Conservation (phyloP, 2,329 filamentous ascomycete species). For the Lomentospora prolificans region DNA sequence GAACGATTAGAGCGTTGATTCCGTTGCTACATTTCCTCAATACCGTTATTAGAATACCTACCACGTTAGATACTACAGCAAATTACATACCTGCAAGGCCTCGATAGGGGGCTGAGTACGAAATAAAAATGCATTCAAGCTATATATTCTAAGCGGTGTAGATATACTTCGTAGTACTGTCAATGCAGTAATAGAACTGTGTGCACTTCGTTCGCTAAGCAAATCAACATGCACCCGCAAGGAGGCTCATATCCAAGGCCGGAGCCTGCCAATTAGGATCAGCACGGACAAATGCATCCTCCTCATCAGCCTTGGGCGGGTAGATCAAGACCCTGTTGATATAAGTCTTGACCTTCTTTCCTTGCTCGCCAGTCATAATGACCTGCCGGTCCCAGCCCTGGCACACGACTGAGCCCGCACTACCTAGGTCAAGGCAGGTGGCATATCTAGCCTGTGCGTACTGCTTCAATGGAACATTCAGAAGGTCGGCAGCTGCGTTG, state of each 20-base stretch:
- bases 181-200: no score
- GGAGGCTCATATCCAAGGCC: neutral
- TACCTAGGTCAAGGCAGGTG: conserved; percentile 26
- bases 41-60: no score
- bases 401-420: conserved; percentile 19
- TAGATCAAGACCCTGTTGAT: conserved; percentile 26
- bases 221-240: neutral
- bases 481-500: conserved; percentile 24
- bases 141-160: no score
- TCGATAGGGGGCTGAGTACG: no score
- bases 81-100: no score
- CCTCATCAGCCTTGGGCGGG: conserved; percentile 15
- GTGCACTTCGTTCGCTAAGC: no score
- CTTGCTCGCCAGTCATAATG: conserved; percentile 16
- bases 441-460: conserved; percentile 23
- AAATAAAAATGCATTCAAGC: no score
- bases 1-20: conserved; percentile 45
- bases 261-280: conserved; percentile 13
- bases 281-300: conserved; percentile 17
- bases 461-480: conserved; percentile 14
- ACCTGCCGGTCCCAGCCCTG: conserved; percentile 22
- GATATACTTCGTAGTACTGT: no score
- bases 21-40: neutral
- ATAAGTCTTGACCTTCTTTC: conserved; percentile 22
- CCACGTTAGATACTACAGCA: no score